Percentiles rank a stretch among this genome's conserved stretches.
Conservation (phyloP, 1,284 basidiomycete species). For the Microbotryum violaceum region DNA sequence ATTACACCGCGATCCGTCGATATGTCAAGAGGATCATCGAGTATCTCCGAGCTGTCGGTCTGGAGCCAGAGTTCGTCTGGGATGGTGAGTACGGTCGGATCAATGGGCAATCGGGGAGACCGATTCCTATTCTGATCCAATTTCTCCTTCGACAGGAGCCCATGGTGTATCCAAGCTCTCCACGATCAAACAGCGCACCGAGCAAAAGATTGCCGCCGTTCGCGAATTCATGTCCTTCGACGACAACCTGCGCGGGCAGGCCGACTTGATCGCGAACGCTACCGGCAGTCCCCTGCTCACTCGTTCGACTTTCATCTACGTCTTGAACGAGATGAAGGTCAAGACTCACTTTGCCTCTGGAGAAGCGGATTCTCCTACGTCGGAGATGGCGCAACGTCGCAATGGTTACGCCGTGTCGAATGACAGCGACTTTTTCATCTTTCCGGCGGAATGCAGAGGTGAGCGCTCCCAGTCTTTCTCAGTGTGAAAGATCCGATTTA, state of each 20-base stretch:
- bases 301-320: slow-evolving; percentile 12
- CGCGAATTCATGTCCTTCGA: slow-evolving; percentile 18
- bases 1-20: slow-evolving; percentile 8
- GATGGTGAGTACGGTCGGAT: slow-evolving; percentile 16
- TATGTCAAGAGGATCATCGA: slow-evolving; percentile 10
- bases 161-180: slow-evolving; percentile 17
- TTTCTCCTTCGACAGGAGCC: slow-evolving; percentile 7
- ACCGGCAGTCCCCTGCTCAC: slow-evolving; percentile 16
- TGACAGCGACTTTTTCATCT: slow-evolving; percentile 31
- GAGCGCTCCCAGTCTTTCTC: no score
- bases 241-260: not conserved
- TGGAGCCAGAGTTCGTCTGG: slow-evolving; percentile 29
- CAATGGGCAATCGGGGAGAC: not conserved
- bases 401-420: slow-evolving; percentile 52
- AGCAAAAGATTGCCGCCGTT: slow-evolving; percentile 20
- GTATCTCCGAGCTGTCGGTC: slow-evolving; percentile 14
- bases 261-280: not conserved
- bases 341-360: slow-evolving; percentile 66
- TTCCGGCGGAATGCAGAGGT: slow-evolving; percentile 6
- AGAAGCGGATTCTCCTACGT: slow-evolving; percentile 79
- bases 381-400: slow-evolving; percentile 66
- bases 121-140: not conserved
- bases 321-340: slow-evolving; percentile 33
- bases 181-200: slow-evolving; percentile 16
- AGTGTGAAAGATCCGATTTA: no score